These are phyloP conservation scores for Citrus medica DNA, from an alignment of 345 rosid species.

Conservation along the genomic window DNA sequence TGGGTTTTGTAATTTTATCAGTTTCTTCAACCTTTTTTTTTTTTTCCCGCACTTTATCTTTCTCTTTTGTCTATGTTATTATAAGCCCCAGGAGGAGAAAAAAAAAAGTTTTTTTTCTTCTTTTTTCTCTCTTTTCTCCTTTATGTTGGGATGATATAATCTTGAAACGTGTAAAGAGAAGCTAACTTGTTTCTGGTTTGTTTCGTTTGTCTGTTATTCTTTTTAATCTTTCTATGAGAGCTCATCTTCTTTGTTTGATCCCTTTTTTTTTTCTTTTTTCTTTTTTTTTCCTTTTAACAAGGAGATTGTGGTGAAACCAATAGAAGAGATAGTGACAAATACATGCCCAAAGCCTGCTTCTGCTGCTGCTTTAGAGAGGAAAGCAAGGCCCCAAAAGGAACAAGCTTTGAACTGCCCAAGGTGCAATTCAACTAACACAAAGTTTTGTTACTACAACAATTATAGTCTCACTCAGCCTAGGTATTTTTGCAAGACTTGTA, in stretches of 20 bases:
- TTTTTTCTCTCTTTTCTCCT: background rate
- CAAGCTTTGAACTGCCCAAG: conserved; percentile 92
- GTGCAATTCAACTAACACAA: conserved; percentile 93
- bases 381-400: conserved; percentile 72
- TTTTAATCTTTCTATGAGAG: conserved; percentile 8
- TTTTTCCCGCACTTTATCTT: conserved; percentile 36
- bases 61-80: conserved; percentile 34
- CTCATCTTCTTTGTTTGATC: conserved; percentile 20
- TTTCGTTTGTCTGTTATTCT: conserved; percentile 26
- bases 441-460: conserved; percentile 98
- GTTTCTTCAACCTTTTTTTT: conserved; percentile 21
- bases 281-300: background rate
- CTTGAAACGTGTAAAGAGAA: conserved; percentile 28
- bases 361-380: conserved; percentile 48
- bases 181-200: conserved; percentile 27
- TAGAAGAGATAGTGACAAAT: conserved; percentile 77
- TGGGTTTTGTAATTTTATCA: conserved; percentile 32
- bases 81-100: background rate
- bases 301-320: conserved; percentile 92
- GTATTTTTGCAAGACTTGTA: conserved; percentile 92
- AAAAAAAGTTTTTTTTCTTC: background rate
- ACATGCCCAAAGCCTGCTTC: conserved; percentile 42
- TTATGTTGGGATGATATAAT: conserved; percentile 18
- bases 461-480: conserved; percentile 98
- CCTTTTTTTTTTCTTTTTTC: background rate